phyloP scores from a whole-genome alignment of 495 filamentous ascomycete genomes.

The Annulohypoxylon maeteangense region DNA sequence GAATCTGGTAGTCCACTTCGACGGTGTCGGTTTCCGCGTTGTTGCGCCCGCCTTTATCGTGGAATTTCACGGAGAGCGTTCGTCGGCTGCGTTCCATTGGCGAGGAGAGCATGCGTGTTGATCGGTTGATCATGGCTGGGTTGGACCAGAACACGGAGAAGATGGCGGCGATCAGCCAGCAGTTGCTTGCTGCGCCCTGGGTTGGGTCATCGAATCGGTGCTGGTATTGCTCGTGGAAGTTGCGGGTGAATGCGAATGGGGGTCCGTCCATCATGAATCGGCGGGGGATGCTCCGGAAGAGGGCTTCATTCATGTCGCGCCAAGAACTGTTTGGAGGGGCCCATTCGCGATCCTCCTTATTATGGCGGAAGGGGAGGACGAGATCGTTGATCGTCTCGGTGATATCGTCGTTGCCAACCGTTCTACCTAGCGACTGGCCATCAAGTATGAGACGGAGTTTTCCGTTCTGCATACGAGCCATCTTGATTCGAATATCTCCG shows the following conservation, averaged over 20 bases:
- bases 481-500: constrained; percentile 46
- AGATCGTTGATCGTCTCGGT: constrained; percentile 51
- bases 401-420: constrained; percentile 45
- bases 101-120: constrained; percentile 6
- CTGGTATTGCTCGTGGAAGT: constrained; percentile 32
- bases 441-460: constrained; percentile 51
- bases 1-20: constrained; percentile 51
- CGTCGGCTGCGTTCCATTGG: constrained; percentile 16
- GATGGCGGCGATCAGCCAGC: constrained; percentile 52
- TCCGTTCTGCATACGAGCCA: constrained; percentile 50
- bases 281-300: constrained; percentile 37
- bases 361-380: constrained; percentile 46
- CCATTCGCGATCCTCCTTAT: constrained; percentile 36
- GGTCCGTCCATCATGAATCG: constrained; percentile 28
- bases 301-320: constrained; percentile 43
- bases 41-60: constrained; percentile 54
- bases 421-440: constrained; percentile 38
- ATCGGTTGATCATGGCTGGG: constrained; percentile 47
- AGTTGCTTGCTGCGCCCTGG: constrained; percentile 50
- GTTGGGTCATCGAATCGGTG: constrained; percentile 51
- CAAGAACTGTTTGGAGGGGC: constrained; percentile 48
- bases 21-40: constrained; percentile 50
- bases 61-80: constrained; percentile 45
- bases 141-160: constrained; percentile 53
- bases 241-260: constrained; percentile 28